These are phyloP conservation scores for Trichoderma oligosporum DNA, from an alignment of 2,329 filamentous ascomycete genomes.

Conservation along the genomic window DNA sequence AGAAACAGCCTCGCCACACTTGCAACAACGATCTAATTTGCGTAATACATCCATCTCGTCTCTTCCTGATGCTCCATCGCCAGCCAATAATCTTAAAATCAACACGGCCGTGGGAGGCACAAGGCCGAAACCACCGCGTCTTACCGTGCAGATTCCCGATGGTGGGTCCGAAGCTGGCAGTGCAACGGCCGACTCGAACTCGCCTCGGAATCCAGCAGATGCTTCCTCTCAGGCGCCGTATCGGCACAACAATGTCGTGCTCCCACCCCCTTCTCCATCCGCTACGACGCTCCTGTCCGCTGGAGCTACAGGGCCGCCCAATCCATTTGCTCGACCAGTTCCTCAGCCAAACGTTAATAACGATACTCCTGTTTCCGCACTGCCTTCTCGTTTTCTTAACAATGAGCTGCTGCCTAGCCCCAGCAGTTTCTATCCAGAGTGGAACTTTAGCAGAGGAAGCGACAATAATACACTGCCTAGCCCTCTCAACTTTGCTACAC, in stretches of 20 bases:
- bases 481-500: conserved; percentile 88
- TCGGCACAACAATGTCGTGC: conserved; percentile 62
- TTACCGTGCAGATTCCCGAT: conserved; percentile 93
- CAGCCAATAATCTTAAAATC: conserved; percentile 71
- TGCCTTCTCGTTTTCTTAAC: conserved; percentile 86
- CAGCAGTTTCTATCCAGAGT: conserved; percentile 88
- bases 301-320: conserved; percentile 86
- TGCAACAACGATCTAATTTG: conserved; percentile 48
- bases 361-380: conserved; percentile 79
- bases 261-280: conserved; percentile 90
- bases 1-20: conserved; percentile 53
- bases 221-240: conserved; percentile 53
- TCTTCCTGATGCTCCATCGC: conserved; percentile 64
- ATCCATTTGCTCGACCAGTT: conserved; percentile 86
- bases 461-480: conserved; percentile 87
- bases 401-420: conserved; percentile 86
- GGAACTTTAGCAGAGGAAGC: conserved; percentile 68
- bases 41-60: conserved; percentile 55
- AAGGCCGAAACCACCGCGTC: conserved; percentile 70
- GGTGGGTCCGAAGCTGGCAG: conserved; percentile 76
- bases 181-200: conserved; percentile 67
- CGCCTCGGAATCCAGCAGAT: conserved; percentile 58
- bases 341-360: conserved; percentile 61
- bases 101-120: conserved; percentile 54
- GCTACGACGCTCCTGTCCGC: conserved; percentile 82